A percentile compares a stretch with the other conserved stretches of the same genome.
phyloP scores from a whole-genome alignment of 1,139 yeast genomes.

The Kodamaea sp. region DNA sequence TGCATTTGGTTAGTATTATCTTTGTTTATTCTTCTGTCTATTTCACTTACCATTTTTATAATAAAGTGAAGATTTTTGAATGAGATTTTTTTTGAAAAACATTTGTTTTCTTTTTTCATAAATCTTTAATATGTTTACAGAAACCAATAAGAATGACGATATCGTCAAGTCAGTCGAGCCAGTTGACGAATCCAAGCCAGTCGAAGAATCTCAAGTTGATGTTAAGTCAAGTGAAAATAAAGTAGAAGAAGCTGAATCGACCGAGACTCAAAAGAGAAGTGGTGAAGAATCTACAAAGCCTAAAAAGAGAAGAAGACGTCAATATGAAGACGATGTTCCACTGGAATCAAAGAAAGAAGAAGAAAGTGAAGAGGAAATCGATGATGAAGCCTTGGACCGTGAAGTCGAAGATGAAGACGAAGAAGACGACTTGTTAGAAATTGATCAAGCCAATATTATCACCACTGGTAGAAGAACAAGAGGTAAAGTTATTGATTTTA shows the following conservation, averaged over 20 bases:
- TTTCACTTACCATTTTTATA: conserved; percentile 6
- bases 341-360: conserved; percentile 32
- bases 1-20: conserved; percentile 7
- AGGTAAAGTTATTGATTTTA: conserved; percentile 83
- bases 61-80: neutral
- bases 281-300: conserved; percentile 17
- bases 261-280: conserved; percentile 14
- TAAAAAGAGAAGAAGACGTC: conserved; percentile 40
- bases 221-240: conserved; percentile 2
- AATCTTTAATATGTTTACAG: conserved; percentile 6
- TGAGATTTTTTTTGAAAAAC: neutral
- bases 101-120: neutral
- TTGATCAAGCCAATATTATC: conserved; percentile 81
- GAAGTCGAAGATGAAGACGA: conserved; percentile 42
- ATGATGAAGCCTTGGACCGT: conserved; percentile 26
- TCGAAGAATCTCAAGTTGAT: conserved; percentile 3
- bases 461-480: conserved; percentile 85
- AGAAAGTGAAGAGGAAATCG: conserved; percentile 49
- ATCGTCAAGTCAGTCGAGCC: conserved; percentile 8
- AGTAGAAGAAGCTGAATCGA: conserved; percentile 25
- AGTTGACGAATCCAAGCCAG: conserved; percentile 3
- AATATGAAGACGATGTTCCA: conserved; percentile 31
- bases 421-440: conserved; percentile 79
- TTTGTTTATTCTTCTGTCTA: neutral
- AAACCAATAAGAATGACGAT: conserved; percentile 2